These are phyloP conservation scores for Ustilago shanxiensis DNA, from an alignment of 1,284 basidiomycete genomes.

Conservation along the genomic window DNA sequence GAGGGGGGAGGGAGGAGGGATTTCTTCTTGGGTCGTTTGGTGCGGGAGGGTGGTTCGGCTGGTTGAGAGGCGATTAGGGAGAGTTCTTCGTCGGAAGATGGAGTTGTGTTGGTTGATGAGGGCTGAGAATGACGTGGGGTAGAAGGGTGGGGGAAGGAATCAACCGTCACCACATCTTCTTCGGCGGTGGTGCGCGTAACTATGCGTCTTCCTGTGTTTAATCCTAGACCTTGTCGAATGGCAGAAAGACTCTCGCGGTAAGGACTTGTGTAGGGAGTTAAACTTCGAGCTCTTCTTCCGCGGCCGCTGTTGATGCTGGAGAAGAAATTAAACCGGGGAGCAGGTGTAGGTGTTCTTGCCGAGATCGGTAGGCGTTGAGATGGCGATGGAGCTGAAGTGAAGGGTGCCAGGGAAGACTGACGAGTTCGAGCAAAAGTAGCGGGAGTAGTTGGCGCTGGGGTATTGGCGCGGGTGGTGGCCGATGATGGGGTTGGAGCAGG, in stretches of 20 bases:
- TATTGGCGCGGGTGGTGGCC: too few species aligned
- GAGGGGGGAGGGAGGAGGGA: too few species aligned
- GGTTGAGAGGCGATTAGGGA: too few species aligned
- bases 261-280: background rate
- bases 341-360: slow-evolving; percentile 4
- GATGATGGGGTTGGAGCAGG: too few species aligned
- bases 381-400: too few species aligned
- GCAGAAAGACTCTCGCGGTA: background rate
- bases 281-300: background rate
- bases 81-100: too few species aligned
- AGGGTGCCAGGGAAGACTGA: background rate
- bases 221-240: background rate
- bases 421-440: background rate
- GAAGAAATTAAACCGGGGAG: background rate
- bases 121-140: too few species aligned
- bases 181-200: background rate
- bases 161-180: slow-evolving; percentile 7
- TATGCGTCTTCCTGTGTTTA: background rate
- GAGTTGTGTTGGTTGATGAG: too few species aligned
- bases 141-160: background rate
- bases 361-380: background rate
- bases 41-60: too few species aligned
- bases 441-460: background rate
- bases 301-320: background rate
- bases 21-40: too few species aligned